Evolutionary conservation across 208 protist genomes (phyloP).

Genomic region (Perkinsela sp.): DNA sequence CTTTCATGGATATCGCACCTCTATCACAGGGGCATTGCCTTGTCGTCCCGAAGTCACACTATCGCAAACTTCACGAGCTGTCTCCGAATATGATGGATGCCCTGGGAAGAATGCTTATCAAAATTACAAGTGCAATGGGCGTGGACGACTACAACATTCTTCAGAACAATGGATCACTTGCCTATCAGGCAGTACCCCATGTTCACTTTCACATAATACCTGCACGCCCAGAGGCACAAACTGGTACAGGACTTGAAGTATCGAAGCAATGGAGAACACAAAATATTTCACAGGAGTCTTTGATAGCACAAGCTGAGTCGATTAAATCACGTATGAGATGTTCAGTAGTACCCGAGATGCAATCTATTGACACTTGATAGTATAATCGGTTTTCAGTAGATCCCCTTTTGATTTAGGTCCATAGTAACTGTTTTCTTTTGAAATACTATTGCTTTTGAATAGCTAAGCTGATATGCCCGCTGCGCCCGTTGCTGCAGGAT

Average conservation of each 20-base stretch:
- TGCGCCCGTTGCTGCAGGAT: conserved; percentile 16
- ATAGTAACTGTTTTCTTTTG: too few species aligned
- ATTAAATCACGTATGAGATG: background rate
- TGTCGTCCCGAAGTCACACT: conserved; percentile 45
- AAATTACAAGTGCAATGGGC: conserved; percentile 15
- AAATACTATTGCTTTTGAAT: too few species aligned
- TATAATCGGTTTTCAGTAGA: too few species aligned
- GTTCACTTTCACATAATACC: conserved; percentile 79
- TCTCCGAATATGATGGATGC: conserved; percentile 28
- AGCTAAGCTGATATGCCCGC: conserved; percentile 25
- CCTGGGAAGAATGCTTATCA: conserved; percentile 16
- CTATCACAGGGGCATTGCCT: conserved; percentile 39
- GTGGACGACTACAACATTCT: conserved; percentile 62
- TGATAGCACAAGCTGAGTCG: background rate
- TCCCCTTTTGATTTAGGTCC: too few species aligned
- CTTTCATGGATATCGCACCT: conserved; percentile 52
- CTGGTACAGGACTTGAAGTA: conserved; percentile 1
- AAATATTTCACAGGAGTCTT: background rate
- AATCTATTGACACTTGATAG: background rate
- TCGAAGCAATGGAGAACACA: background rate
- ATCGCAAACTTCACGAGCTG: conserved; percentile 34
- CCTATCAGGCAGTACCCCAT: conserved; percentile 65
- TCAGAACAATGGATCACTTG: conserved; percentile 63
- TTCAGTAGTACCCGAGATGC: background rate
- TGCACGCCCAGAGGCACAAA: conserved; percentile 1